Evolutionary conservation across 2,329 filamentous ascomycete species (phyloP).

Genomic region (Fusarium hostae): DNA sequence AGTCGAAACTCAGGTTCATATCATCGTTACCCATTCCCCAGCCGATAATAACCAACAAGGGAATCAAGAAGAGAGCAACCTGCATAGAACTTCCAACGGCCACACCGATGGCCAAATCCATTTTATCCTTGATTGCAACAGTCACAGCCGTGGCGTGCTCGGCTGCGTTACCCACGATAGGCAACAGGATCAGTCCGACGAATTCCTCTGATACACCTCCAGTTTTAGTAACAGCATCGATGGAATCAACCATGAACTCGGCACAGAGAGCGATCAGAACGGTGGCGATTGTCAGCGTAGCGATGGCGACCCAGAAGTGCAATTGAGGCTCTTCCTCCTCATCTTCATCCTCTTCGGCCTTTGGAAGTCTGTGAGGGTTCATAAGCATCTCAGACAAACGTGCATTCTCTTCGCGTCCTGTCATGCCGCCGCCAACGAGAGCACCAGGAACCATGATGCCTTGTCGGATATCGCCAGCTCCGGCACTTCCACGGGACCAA

Average conservation of each 20-base stretch:
- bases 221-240: conserved; percentile 71
- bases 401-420: conserved; percentile 52
- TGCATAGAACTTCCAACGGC: conserved; percentile 85
- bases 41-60: conserved; percentile 79
- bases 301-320: conserved; percentile 75
- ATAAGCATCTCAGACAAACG: conserved; percentile 58
- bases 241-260: conserved; percentile 81
- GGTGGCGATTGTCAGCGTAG: conserved; percentile 77
- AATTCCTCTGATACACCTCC: conserved; percentile 76
- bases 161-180: conserved; percentile 85
- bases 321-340: conserved; percentile 77
- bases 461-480: conserved; percentile 52
- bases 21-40: conserved; percentile 78
- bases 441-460: conserved; percentile 55
- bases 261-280: conserved; percentile 84
- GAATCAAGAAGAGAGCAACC: conserved; percentile 82
- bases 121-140: conserved; percentile 85
- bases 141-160: conserved; percentile 85
- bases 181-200: conserved; percentile 81
- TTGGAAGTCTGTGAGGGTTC: conserved; percentile 51
- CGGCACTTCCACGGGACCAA: conserved; percentile 50
- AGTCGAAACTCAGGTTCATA: conserved; percentile 87
- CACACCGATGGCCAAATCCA: conserved; percentile 84
- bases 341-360: conserved; percentile 68
- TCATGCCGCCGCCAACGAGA: conserved; percentile 51